Evolutionary conservation across 2,329 filamentous ascomycete genomes (phyloP), one percentile per base, ranked within the genome.

Genomic region (Pseudofabraea citricarpa): DNA sequence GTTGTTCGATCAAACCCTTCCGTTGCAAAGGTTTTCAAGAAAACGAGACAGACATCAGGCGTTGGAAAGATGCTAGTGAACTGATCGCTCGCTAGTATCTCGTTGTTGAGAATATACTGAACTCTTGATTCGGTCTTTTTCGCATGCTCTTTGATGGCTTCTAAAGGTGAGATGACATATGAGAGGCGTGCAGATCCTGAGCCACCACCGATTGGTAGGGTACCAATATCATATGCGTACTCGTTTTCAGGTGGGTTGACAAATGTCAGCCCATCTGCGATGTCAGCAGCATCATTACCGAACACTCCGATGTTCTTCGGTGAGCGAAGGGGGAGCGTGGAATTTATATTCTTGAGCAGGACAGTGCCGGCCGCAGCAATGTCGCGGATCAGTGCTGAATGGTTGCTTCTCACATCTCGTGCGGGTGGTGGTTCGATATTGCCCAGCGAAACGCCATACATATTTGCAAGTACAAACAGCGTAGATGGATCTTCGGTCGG

Each of bases 281-380:
- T 20, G 38, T 49, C 47, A 16, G 26, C 36, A 32, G 71, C 74
- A 10, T 80, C 81, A 56, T 83, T 83, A 20, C 79, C 75, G 53
- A 77, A 81, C 9, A 84, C 52, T 1, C 79, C 77, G 35, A 85
- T 52, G 48, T 74, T 54, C 45, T 67, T 64, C 8, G 66, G 66
- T 7, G 61, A 57, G 21, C 66, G 65, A 5, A 80, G 61, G 1
- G 75, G 76, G 1, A 80, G 64, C 3, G 70, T 58, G 10, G 62
- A 58, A 48, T 72, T 72, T 22, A 67, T 67, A 64, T 90, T 90
- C 72, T 90, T 91, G 48, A 91, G 69, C 2, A 91, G 57, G 0
- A 83, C 79, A n/a, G 78, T 78, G 9, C 72, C 71, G 50, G 81
- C 74, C 46, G 77, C 68, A 4, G 74, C 73, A 21, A 84, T 62